Evolutionary conservation across 495 filamentous ascomycete species (phyloP), one percentile per base, ranked within the genome.

Genomic region (Aspergillus indologenus): DNA sequence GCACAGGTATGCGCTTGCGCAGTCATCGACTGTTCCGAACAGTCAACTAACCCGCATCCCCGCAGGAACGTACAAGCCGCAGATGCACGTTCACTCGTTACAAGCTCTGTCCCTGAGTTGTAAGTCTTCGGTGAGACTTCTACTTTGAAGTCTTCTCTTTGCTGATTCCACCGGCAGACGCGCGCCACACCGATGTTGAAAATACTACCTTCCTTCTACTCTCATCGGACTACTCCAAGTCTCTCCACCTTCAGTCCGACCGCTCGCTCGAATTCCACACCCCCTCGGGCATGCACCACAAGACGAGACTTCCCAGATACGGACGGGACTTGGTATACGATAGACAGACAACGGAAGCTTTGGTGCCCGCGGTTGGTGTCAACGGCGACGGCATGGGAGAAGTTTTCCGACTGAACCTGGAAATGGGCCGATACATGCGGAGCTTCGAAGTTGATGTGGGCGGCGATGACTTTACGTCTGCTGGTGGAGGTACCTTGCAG

Each of bases 181-280:
- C 93, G 14, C 88, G 94, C 18, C 95, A 99, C 72, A 98, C 95
- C 0, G 87, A 89, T 20, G 86, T 90, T 5, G 82, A 97, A n/a
- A 99, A 98, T 67, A 88, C 90, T 19, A 96, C 91, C 2, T 99
- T 99, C 69, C 68, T 90, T 19, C 80, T 99, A 9, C 86, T 97
- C n/a, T 95, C 92, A 5, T 85, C 85, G 56, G 95, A 98, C 71
- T 97, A 97, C 68, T 87, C 92, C 8, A 98, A 98, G 71, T 96
- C 91, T 34, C 70, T 98, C 18, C 95, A 99, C 68, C 78, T 99
- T 26, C 95, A 99, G 68, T 87, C 83, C 56, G 92, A 99, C 70
- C 86, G 95, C 53, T 89, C 85, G 44, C 83, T 99, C 44, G 90
- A 98, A 71, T 95, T 99, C 65, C 95, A 99, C 67, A 98, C 92